Evolutionary conservation across 169 alveolate species (phyloP), one percentile per base, ranked within the genome.

Genomic region (Eimeria mitis): DNA sequence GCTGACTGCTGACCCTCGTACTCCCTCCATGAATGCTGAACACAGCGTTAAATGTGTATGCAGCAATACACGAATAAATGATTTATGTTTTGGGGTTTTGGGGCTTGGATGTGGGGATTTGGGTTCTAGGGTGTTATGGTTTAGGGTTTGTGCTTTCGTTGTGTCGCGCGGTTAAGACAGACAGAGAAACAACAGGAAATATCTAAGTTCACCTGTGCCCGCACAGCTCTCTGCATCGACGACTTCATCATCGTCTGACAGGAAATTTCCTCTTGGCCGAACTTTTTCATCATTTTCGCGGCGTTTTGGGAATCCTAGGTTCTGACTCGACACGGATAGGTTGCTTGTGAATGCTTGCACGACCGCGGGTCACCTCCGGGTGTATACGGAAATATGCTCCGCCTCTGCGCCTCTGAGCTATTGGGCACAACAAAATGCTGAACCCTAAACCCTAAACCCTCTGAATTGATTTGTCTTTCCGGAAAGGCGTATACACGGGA

Each of bases 171-270:
- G 42, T 7, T 8, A 1, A 8, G 42, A 4, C 19, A 28, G 34
- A n/a, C 75, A n/a, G 25, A 2, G 25, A 68, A 68, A 31, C 23
- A 13, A 52, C 25, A 54, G 25, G 68, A 47, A 21, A 25, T 14
- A 13, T 34, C 59, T 3, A 28, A 47, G 65, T 96, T 49, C 83
- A 98, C 99, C 97, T 97, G 96, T 47, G 97, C 92, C 73, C 98
- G 97, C 61, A 98, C 97, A 42, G 97, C 97, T 84, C 99, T 95
- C 84, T 98, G 99, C 52, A 97, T 98, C 5, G 99, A 98, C 8
- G 99, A 97, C 94, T 98, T 98, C 89, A 98, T 96, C 71, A 97
- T 95, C 91, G 98, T 98, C 96, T 98, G 99, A 95, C 98, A 87
- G 70, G 98, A 97, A 68, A 98, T 97, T 16, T 97, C 98, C 49